phyloP scores from a whole-genome alignment of 768 basidiomycete species.

The Tricholoma sp. region DNA sequence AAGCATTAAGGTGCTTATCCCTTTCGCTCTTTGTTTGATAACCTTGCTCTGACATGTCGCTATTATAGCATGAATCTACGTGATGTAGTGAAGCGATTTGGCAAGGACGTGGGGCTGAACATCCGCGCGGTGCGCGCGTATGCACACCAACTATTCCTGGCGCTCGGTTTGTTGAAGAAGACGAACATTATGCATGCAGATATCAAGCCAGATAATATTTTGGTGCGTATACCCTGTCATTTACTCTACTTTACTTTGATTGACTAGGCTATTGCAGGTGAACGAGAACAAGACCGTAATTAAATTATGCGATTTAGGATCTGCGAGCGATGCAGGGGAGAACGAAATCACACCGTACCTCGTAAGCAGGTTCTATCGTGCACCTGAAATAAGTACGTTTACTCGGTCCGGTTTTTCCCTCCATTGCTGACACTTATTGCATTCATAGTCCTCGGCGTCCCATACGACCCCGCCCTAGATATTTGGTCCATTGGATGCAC shows the following conservation, averaged over 20 bases:
- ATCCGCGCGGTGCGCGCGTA: slow-evolving; percentile 98
- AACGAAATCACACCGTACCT: slow-evolving; percentile 98
- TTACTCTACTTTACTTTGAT: background rate
- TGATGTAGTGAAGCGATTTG: slow-evolving; percentile 96
- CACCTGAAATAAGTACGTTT: slow-evolving; percentile 92
- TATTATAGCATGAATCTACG: slow-evolving; percentile 87
- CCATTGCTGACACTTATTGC: slow-evolving; percentile 4
- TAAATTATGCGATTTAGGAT: slow-evolving; percentile 97
- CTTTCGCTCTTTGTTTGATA: no score
- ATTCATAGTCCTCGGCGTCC: slow-evolving; percentile 79
- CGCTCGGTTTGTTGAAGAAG: slow-evolving; percentile 80
- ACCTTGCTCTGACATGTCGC: slow-evolving; percentile 1
- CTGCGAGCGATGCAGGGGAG: slow-evolving; percentile 90
- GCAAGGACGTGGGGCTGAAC: slow-evolving; percentile 95
- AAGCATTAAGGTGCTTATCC: slow-evolving; percentile 68
- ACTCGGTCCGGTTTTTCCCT: background rate
- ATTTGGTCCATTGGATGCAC: slow-evolving; percentile 98
- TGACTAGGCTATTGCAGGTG: slow-evolving; percentile 46
- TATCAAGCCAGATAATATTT: slow-evolving; percentile 97
- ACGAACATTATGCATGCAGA: slow-evolving; percentile 96
- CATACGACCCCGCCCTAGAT: slow-evolving; percentile 91
- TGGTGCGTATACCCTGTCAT: slow-evolving; percentile 49
- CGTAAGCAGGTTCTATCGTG: slow-evolving; percentile 95
- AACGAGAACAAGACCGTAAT: slow-evolving; percentile 91
- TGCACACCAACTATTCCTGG: slow-evolving; percentile 91